Base-by-base conservation (phyloP, 306 rosid species). In the Prosopis cineraria region DNA sequence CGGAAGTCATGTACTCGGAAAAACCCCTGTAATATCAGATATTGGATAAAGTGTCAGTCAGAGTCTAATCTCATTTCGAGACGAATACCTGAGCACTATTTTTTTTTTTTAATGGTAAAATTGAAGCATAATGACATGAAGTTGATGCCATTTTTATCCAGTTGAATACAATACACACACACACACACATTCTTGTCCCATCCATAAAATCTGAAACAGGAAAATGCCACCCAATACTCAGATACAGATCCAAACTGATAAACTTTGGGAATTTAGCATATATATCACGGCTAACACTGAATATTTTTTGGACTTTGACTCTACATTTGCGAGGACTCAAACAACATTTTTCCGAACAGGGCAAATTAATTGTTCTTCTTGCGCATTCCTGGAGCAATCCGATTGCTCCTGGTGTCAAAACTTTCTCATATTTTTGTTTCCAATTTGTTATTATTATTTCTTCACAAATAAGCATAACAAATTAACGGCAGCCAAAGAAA, bases 11-110 rank as follows among this genome's bases (percentile, higher is more conserved):
- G 82, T 88, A 90, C 71, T 90, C 97, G 29, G 88, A 78, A 79
- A 93, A 93, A 2, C 97, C 97, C 76, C 96, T 93, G 89, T 79
- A 30, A 86, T 74, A 79, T 12, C 48, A 48, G 41, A 60, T n/a
- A 67, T 78, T 16, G 22, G 44, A 60, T 34, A 17, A 56, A 60
- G 59, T 10, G 34, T 83, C 76, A 63, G 33, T 39, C 0, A 22
- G 34, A 60, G 29, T 47, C 52, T 53, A 73, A 70, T 64, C 45
- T 25, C 44, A 65, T 33, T 59, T 37, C 1, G 19, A 71, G 67
- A 59, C 50, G 31, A 12, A 19, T 24, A 53, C 14, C 45, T 5
- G 24, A 58, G 50, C 45, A 66, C 11, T 37, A 7, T n/a, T n/a
- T n/a, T n/a, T n/a, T 2, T 19, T 31, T 16, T 8, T 60, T 29